Evolutionary conservation across 208 protist genomes (phyloP), one percentile per base, ranked within the genome.

Genomic region (Eutreptiella sp.): DNA sequence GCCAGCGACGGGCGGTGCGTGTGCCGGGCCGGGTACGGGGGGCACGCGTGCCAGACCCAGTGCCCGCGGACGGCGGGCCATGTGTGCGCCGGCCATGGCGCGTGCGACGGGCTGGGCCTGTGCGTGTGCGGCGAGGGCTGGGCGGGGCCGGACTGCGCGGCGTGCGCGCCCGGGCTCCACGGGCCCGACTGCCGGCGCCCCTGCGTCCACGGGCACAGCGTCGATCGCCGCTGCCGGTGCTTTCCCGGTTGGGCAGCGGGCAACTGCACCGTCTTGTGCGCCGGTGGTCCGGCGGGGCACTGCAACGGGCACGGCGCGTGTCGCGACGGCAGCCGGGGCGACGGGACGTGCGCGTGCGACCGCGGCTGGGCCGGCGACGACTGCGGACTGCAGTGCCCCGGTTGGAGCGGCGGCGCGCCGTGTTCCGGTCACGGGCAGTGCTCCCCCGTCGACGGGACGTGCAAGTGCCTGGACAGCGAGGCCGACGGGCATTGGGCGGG

Each of bases 401-500:
- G 39, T 9, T 57, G 50, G 36, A 21, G 50, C 16, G 14, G 31
- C 21, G 36, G 11, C 50, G 23, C 21, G 50, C 31, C 16, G 14
- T 36, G 21, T 57, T 24, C 50, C 14, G 9, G 9, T 11, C 14
- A 11, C 11, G 33, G 50, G 33, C 14, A 24, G 36, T 57, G 50
- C 50, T 21, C 24, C 36, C 11, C 50, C 24, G 50, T 27, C 43
- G 26, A 7, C 43, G 43, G 9, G 26, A 27, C 19, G 16, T 48
- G 43, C n/a, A 9, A n/a, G 5, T 48, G 43, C 23, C 16, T 16
- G 19, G 26, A 21, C 28, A 62, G 19, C 14, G 42, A 59, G 14
- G 50, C 28, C 21, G 45, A 3, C 2, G 68, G 70, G n/a, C 63
- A 63, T 23, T 64, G 46, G 50, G 50, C 26, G 4, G 31, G 46